Evolutionary conservation across 106 monocot genomes (phyloP).

Genomic region (Ottelia alismoides): DNA sequence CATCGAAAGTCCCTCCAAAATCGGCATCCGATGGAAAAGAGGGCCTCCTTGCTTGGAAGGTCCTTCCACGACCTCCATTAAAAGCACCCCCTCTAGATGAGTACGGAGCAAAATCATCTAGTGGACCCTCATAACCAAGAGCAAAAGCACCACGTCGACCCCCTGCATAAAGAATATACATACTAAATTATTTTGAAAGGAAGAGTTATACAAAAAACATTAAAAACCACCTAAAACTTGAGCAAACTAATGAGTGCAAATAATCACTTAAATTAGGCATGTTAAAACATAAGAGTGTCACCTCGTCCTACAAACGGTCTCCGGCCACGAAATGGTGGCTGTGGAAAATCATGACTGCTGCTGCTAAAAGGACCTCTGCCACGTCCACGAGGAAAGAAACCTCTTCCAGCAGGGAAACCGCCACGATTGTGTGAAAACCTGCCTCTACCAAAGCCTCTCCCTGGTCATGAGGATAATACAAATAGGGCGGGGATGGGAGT

Average conservation of each 20-base stretch:
- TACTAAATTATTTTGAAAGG: too few species aligned
- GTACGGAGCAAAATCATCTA: too few species aligned
- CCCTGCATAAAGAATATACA: slow-evolving; percentile 17
- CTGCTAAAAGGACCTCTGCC: slow-evolving; percentile 25
- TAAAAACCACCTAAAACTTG: too few species aligned
- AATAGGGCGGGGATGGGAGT: too few species aligned
- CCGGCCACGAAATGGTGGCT: slow-evolving; percentile 36
- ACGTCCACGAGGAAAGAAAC: slow-evolving; percentile 33
- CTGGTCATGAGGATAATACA: too few species aligned
- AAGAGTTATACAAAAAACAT: too few species aligned
- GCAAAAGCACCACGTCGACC: slow-evolving; percentile 32
- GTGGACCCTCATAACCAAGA: slow-evolving; percentile 3
- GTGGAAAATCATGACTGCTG: slow-evolving; percentile 14
- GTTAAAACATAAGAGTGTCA: too few species aligned
- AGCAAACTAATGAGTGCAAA: too few species aligned
- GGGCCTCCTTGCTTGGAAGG: slow-evolving; percentile 31
- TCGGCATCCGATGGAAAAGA: slow-evolving; percentile 29
- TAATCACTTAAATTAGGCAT: too few species aligned
- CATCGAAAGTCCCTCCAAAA: slow-evolving; percentile 35
- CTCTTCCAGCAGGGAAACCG: slow-evolving; percentile 48
- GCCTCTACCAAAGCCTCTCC: slow-evolving; percentile 61
- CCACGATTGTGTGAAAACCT: slow-evolving; percentile 30
- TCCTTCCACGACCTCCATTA: too few species aligned
- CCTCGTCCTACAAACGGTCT: slow-evolving; percentile 44
- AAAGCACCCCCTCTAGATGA: too few species aligned